Conservation (phyloP, 345 rosid species). For the Barbarea vulgaris region DNA sequence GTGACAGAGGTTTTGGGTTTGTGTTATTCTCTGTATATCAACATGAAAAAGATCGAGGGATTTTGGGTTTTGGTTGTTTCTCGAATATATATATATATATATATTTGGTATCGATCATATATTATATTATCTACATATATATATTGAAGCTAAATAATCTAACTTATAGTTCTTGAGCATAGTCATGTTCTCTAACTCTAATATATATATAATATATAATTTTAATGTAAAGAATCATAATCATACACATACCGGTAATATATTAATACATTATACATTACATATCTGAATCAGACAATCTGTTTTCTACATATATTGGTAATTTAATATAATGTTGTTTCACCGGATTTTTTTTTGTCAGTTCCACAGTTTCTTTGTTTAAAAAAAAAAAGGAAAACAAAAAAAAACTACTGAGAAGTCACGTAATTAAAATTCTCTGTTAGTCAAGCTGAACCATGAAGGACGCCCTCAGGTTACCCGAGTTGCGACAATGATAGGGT, state of each 20-base stretch:
- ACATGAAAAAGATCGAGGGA: neutral
- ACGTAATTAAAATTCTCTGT: no score
- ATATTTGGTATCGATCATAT: conserved; percentile 16
- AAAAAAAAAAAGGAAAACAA: no score
- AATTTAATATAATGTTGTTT: neutral
- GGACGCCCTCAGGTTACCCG: no score
- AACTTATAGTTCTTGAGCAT: conserved; percentile 14
- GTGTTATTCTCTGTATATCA: conserved; percentile 7
- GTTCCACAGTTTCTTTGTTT: no score
- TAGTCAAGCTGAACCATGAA: no score
- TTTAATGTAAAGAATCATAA: neutral
- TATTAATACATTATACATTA: neutral
- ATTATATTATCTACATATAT: conserved; percentile 1
- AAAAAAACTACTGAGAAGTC: no score
- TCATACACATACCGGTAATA: neutral
- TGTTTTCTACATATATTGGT: neutral
- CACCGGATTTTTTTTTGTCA: neutral
- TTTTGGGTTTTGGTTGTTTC: conserved; percentile 6
- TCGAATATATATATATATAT: conserved; percentile 15
- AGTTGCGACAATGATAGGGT: no score
- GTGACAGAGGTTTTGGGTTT: conserved; percentile 7
- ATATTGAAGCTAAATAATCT: conserved; percentile 27
- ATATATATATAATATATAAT: neutral
- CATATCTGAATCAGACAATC: neutral
- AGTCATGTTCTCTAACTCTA: conserved; percentile 5